These are phyloP conservation scores for Neurospora sp. DNA, from an alignment of 495 filamentous ascomycete species.

Conservation along the genomic window DNA sequence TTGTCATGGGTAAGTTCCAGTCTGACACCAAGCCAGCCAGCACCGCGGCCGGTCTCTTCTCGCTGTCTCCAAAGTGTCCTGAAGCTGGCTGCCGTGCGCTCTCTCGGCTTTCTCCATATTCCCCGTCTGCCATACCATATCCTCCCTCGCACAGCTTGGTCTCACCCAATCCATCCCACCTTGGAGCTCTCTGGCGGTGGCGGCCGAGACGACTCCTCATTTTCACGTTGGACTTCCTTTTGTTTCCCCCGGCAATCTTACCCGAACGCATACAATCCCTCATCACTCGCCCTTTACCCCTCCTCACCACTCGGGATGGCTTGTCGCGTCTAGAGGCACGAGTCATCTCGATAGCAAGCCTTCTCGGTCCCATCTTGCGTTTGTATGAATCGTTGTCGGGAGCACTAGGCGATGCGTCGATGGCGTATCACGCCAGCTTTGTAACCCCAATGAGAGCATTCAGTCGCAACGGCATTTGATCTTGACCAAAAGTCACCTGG, in stretches of 20 bases:
- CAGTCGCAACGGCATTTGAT: conserved; percentile 15
- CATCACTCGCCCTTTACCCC: not conserved
- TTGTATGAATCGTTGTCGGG: conserved; percentile 13
- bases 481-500: conserved; percentile 13
- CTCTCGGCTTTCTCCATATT: not conserved
- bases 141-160: not conserved
- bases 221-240: not conserved
- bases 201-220: not conserved
- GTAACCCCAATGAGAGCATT: conserved; percentile 15
- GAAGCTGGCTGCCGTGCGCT: not conserved
- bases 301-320: not conserved
- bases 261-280: not conserved
- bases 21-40: not conserved
- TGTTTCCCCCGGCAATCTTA: not conserved
- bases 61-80: not conserved
- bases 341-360: not conserved
- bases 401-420: conserved; percentile 29
- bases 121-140: not conserved
- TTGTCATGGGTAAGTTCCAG: conserved; percentile 32
- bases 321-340: not conserved
- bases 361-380: not conserved
- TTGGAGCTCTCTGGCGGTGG: not conserved
- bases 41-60: not conserved
- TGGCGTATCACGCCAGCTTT: conserved; percentile 32
- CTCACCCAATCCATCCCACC: not conserved